Evolutionary conservation across 139 green algal genomes (phyloP).

Genomic region (Coccomyxa sp.): DNA sequence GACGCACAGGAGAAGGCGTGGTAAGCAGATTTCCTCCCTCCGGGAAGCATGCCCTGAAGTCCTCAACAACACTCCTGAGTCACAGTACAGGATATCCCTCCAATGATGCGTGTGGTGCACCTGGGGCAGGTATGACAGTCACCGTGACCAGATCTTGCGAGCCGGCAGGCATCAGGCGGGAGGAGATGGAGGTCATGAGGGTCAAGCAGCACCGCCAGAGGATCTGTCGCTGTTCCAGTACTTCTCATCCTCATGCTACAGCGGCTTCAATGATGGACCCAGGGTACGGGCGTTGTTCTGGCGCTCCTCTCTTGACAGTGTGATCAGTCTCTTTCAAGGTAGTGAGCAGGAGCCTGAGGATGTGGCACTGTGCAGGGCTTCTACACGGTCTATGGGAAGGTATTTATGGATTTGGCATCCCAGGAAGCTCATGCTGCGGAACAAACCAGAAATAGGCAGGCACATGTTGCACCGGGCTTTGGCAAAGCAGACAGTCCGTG

Average conservation of each 20-base stretch:
- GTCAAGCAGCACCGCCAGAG: constrained; percentile 44
- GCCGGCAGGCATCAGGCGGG: constrained; percentile 74
- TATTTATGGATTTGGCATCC: constrained; percentile 74
- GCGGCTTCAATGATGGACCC: constrained; percentile 74
- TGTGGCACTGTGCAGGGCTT: constrained; percentile 61
- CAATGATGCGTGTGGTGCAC: background rate
- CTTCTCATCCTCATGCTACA: constrained; percentile 75
- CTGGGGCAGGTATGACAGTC: constrained; percentile 81
- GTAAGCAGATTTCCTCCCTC: constrained; percentile 27
- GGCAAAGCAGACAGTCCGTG: constrained; percentile 10
- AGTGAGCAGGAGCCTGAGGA: background rate
- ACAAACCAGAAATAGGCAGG: background rate
- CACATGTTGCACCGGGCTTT: background rate
- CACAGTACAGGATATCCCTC: background rate
- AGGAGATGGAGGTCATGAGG: constrained; percentile 19
- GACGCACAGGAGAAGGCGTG: constrained; percentile 90
- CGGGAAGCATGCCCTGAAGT: background rate
- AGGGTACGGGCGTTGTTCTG: constrained; percentile 31
- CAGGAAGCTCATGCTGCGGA: constrained; percentile 49
- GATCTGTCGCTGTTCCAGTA: constrained; percentile 80
- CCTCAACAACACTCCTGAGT: background rate
- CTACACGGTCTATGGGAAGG: constrained; percentile 78
- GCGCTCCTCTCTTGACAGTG: background rate
- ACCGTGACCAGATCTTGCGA: constrained; percentile 82
- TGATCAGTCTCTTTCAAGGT: background rate